These are phyloP conservation scores for Cercospora zeina DNA, from an alignment of 2,329 filamentous ascomycete genomes.

Conservation along the genomic window DNA sequence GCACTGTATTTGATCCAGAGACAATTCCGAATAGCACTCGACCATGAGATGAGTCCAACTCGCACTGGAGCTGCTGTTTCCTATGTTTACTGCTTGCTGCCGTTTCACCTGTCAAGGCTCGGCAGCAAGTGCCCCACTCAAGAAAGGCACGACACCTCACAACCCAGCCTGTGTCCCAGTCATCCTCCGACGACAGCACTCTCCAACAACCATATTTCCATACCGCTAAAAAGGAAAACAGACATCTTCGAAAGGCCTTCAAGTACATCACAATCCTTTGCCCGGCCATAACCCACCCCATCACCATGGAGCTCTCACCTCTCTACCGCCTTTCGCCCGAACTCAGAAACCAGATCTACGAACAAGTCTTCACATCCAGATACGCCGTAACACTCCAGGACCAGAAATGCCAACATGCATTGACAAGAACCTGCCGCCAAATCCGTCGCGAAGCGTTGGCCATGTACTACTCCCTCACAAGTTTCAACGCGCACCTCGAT, in stretches of 20 bases:
- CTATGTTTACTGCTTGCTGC: neutral
- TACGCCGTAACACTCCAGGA: conserved; percentile 29
- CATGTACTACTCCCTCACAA: conserved; percentile 30
- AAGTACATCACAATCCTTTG: neutral
- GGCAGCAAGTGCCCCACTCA: neutral
- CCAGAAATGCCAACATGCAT: conserved; percentile 23
- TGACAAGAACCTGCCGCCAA: conserved; percentile 31
- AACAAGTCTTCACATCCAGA: conserved; percentile 26
- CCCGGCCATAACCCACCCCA: neutral
- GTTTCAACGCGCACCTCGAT: conserved; percentile 36
- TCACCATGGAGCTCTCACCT: conserved; percentile 4
- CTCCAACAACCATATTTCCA: neutral
- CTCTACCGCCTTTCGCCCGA: conserved; percentile 21
- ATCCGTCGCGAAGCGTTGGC: conserved; percentile 28
- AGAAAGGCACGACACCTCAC: neutral
- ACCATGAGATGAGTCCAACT: too few relatives aligned
- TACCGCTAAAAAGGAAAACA: neutral
- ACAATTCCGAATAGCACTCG: too few relatives aligned
- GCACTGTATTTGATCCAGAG: too few relatives aligned
- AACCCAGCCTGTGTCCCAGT: neutral
- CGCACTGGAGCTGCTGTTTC: too few relatives aligned
- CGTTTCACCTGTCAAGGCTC: neutral
- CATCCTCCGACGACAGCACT: neutral
- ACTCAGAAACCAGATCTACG: conserved; percentile 32
- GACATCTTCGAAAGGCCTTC: neutral